These are phyloP conservation scores for Coemansia sp. DNA, from an alignment of 192 early-diverging fungal species.

Conservation along the genomic window DNA sequence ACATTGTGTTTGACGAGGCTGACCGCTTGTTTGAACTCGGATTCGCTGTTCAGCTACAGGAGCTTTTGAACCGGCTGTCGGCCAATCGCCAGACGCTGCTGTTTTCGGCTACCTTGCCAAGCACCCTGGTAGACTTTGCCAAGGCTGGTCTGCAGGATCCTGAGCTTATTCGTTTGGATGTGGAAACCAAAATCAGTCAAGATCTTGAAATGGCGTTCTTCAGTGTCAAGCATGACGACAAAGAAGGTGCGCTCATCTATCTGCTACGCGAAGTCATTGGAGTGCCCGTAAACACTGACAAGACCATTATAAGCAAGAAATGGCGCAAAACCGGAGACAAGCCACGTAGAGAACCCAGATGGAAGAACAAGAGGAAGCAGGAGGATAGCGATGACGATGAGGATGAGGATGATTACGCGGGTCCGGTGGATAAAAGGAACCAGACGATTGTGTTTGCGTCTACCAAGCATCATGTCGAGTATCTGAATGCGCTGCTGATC, in stretches of 20 bases:
- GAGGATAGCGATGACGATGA: conserved; percentile 5
- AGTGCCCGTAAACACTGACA: conserved; percentile 56
- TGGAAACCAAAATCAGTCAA: conserved; percentile 89
- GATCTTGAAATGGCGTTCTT: conserved; percentile 98
- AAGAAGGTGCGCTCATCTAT: conserved; percentile 87
- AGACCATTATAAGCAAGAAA: conserved; percentile 39
- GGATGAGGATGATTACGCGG: background rate
- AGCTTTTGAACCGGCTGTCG: conserved; percentile 83
- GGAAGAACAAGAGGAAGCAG: conserved; percentile 33
- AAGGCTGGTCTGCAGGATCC: conserved; percentile 95
- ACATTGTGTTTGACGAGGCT: conserved; percentile 98
- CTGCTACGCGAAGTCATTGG: conserved; percentile 77
- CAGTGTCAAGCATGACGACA: conserved; percentile 76
- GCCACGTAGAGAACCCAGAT: conserved; percentile 16
- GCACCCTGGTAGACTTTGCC: conserved; percentile 92
- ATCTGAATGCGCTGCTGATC: conserved; percentile 71
- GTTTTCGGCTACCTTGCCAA: conserved; percentile 95
- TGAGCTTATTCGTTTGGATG: conserved; percentile 87
- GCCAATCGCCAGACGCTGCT: conserved; percentile 84
- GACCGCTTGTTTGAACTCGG: conserved; percentile 98
- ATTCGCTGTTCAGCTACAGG: conserved; percentile 91
- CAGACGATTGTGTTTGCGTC: conserved; percentile 93
- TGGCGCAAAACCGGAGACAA: conserved; percentile 15
- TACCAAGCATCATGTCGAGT: conserved; percentile 99
- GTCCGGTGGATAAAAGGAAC: conserved; percentile 13